These are phyloP conservation scores for Nemania sp. DNA, from an alignment of 2,329 filamentous ascomycete species.

Conservation along the genomic window DNA sequence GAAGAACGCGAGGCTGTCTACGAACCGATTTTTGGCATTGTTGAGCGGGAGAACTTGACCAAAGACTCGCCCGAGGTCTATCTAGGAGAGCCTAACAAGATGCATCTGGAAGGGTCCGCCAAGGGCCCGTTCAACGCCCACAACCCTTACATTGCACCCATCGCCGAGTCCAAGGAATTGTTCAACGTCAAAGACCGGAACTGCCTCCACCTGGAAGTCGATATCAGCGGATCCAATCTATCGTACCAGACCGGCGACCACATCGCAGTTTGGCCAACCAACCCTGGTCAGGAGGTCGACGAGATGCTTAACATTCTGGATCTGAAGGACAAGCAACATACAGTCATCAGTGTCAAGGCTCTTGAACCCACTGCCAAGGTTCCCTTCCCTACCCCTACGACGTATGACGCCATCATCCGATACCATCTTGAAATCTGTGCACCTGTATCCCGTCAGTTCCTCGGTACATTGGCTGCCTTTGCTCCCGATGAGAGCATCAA, in stretches of 20 bases:
- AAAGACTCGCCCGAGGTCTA: conserved; percentile 86
- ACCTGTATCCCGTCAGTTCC: conserved; percentile 94
- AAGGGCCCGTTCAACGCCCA: conserved; percentile 96
- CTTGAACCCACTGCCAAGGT: conserved; percentile 97
- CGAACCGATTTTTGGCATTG: conserved; percentile 89
- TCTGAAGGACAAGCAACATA: conserved; percentile 79
- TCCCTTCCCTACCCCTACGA: conserved; percentile 96
- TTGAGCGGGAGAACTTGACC: conserved; percentile 78
- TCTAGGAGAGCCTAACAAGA: conserved; percentile 94
- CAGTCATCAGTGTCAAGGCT: conserved; percentile 88
- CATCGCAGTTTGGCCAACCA: conserved; percentile 96
- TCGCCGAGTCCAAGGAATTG: conserved; percentile 88
- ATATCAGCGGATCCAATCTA: conserved; percentile 88
- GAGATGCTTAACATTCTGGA: conserved; percentile 85
- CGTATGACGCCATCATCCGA: conserved; percentile 90
- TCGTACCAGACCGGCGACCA: conserved; percentile 97
- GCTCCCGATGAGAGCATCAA: conserved; percentile 87
- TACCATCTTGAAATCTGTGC: conserved; percentile 98
- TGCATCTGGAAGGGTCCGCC: conserved; percentile 85
- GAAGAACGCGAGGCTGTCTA: conserved; percentile 97
- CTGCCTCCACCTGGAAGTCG: conserved; percentile 96
- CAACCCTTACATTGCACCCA: conserved; percentile 96
- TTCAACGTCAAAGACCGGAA: conserved; percentile 92
- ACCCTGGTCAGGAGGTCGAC: conserved; percentile 91
- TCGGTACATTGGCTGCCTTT: conserved; percentile 88